Evolutionary conservation across 2,329 filamentous ascomycete species (phyloP).

Genomic region (Mollisia scopiformis): DNA sequence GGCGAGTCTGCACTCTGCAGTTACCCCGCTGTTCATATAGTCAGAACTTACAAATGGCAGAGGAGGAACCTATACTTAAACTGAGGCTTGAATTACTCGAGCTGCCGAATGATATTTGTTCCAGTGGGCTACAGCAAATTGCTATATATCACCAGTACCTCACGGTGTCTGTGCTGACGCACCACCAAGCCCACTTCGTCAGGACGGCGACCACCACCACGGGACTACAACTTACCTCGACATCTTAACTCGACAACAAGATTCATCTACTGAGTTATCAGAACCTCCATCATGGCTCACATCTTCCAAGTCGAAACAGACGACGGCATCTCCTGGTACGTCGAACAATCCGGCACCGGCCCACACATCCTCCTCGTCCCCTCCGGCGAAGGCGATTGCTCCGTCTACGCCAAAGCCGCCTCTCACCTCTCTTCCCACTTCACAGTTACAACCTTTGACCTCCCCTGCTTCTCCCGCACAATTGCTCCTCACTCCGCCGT

Average conservation of each 20-base stretch:
- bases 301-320: slow-evolving; percentile 10
- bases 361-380: slow-evolving; percentile 23
- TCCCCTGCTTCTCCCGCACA: slow-evolving; percentile 23
- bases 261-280: not conserved
- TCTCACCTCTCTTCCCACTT: slow-evolving; percentile 13
- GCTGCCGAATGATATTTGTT: no score
- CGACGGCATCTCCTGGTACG: slow-evolving; percentile 23
- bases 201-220: no score
- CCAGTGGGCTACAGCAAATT: no score
- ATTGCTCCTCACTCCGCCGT: slow-evolving; percentile 2
- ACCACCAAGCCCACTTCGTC: no score
- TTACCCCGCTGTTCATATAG: not conserved
- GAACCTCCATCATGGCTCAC: not conserved
- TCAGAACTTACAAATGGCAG: not conserved
- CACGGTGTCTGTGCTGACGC: no score
- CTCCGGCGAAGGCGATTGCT: slow-evolving; percentile 24
- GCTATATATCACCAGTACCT: no score
- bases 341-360: slow-evolving; percentile 15
- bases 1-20: not conserved
- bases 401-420: slow-evolving; percentile 13
- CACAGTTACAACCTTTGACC: slow-evolving; percentile 25
- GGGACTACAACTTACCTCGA: no score
- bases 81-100: not conserved
- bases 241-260: no score
- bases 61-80: not conserved